Conservation (phyloP, 148 eudicot genomes). For the Fagopyrum homotropicum region DNA sequence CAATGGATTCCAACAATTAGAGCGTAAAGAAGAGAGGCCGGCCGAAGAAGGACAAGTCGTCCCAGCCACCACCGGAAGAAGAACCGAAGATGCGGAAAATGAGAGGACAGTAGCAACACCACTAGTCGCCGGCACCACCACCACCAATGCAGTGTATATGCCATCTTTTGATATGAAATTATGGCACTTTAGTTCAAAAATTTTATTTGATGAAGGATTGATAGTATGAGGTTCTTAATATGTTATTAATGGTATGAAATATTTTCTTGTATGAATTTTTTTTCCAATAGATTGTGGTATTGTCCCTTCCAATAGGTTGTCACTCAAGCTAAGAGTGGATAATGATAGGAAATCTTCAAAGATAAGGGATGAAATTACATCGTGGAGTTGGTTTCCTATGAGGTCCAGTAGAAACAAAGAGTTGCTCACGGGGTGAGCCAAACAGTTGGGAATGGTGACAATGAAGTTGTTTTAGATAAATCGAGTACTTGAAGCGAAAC, state of each 20-base stretch:
- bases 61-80: slow-evolving; percentile 22
- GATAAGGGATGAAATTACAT: neutral
- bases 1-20: slow-evolving; percentile 13
- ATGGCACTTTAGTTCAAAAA: no score
- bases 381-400: slow-evolving; percentile 9
- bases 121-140: slow-evolving; percentile 7
- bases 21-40: slow-evolving; percentile 11
- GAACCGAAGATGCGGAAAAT: slow-evolving; percentile 30
- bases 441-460: slow-evolving; percentile 19
- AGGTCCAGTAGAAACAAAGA: neutral
- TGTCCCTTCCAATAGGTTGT: slow-evolving; percentile 12
- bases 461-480: slow-evolving; percentile 20
- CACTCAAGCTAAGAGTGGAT: neutral
- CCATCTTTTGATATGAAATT: no score
- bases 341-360: neutral
- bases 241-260: no score
- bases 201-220: no score
- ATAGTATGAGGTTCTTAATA: no score
- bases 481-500: neutral
- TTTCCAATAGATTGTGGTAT: slow-evolving; percentile 13
- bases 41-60: slow-evolving; percentile 13
- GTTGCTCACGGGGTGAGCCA: slow-evolving; percentile 2
- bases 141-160: no score
- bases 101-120: slow-evolving; percentile 45
- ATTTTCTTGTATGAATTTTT: no score